These are phyloP conservation scores for Coemansia sp. DNA, from an alignment of 192 early-diverging fungal genomes.

Conservation along the genomic window DNA sequence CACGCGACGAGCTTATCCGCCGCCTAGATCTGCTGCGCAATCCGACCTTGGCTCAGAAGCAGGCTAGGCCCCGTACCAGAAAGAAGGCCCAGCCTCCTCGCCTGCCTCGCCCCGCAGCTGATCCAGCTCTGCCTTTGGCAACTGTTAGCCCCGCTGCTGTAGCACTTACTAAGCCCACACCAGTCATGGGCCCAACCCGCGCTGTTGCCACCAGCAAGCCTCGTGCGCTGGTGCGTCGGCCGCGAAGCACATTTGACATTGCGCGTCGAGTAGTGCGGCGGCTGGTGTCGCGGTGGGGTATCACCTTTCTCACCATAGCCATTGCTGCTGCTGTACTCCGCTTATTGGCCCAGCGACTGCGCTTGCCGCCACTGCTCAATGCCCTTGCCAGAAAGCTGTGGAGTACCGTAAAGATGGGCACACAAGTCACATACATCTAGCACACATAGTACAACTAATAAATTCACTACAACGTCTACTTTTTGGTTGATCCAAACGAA, in stretches of 20 bases:
- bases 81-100: constrained; percentile 11
- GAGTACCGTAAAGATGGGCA: constrained; percentile 53
- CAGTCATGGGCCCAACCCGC: background rate
- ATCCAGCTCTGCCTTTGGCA: background rate
- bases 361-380: constrained; percentile 35
- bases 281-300: constrained; percentile 53
- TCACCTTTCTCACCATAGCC: constrained; percentile 50
- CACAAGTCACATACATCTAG: constrained; percentile 52
- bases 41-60: constrained; percentile 19
- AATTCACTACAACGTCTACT: background rate
- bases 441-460: background rate
- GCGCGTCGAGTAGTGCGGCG: constrained; percentile 47
- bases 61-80: constrained; percentile 11
- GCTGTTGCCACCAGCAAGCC: constrained; percentile 14
- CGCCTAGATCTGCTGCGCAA: constrained; percentile 48
- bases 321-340: constrained; percentile 44
- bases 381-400: constrained; percentile 39
- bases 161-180: background rate
- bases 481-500: constrained; percentile 42
- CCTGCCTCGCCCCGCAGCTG: background rate
- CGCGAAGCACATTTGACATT: constrained; percentile 29
- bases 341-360: constrained; percentile 40
- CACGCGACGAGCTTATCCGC: constrained; percentile 30
- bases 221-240: constrained; percentile 23
- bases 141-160: background rate